These are phyloP conservation scores for Eucalyptus polybractea DNA, from an alignment of 345 rosid species.

Conservation along the genomic window DNA sequence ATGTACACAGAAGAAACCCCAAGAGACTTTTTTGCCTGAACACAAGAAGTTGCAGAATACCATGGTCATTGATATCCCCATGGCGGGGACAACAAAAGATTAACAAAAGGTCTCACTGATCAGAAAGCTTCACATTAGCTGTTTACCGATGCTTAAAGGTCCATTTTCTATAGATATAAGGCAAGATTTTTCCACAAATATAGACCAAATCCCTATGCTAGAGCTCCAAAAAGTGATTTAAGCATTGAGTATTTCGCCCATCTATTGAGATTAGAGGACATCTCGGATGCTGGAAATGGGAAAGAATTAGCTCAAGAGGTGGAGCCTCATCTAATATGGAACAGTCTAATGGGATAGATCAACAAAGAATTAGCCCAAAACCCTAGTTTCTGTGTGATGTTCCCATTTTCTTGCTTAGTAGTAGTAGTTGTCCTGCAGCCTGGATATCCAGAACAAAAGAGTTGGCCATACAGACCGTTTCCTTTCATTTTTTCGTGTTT, in stretches of 20 bases:
- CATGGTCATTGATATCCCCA: neutral
- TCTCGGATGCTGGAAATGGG: neutral
- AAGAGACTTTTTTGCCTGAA: neutral
- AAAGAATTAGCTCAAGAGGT: neutral
- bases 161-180: neutral
- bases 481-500: neutral
- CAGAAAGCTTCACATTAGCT: neutral
- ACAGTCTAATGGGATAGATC: neutral
- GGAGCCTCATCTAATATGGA: neutral
- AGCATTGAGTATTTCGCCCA: neutral
- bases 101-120: neutral
- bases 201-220: neutral
- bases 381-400: neutral
- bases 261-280: neutral
- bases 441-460: neutral
- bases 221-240: neutral
- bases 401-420: neutral
- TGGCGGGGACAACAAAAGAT: neutral
- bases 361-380: neutral
- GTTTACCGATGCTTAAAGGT: neutral
- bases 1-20: neutral
- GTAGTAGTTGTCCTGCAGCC: neutral
- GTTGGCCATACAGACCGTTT: neutral
- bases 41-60: neutral
- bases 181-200: neutral